Conservation (phyloP, 2,329 filamentous ascomycete genomes). For the Kalmusia sp. region DNA sequence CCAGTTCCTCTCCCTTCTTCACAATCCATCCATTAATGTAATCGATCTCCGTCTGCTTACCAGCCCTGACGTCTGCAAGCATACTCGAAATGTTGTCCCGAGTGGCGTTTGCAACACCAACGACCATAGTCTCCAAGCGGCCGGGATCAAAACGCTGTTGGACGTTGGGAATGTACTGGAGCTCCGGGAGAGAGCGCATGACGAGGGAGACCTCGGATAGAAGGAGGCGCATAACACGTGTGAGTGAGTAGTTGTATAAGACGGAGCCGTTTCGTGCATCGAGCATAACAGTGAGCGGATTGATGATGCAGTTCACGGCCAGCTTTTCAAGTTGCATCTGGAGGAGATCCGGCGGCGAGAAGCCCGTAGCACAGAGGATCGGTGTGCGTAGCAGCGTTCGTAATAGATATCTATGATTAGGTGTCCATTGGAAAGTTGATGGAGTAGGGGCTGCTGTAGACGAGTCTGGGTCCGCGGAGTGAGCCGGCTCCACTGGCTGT, state of each 20-base stretch:
- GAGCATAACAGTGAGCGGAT: slow-evolving; percentile 80
- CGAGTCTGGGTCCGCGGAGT: slow-evolving; percentile 21
- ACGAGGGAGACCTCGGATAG: slow-evolving; percentile 77
- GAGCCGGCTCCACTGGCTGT: slow-evolving; percentile 13
- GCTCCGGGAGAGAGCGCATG: slow-evolving; percentile 76
- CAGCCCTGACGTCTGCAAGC: slow-evolving; percentile 68
- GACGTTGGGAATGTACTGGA: slow-evolving; percentile 67
- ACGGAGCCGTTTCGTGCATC: slow-evolving; percentile 78
- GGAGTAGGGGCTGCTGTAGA: slow-evolving; percentile 21
- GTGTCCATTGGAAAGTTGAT: slow-evolving; percentile 42
- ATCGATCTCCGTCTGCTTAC: slow-evolving; percentile 74
- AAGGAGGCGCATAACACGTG: slow-evolving; percentile 72
- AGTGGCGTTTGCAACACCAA: slow-evolving; percentile 61
- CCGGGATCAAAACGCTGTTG: slow-evolving; percentile 65
- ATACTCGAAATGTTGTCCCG: slow-evolving; percentile 69
- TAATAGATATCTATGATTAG: slow-evolving; percentile 66
- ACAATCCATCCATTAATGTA: slow-evolving; percentile 91
- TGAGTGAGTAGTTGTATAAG: slow-evolving; percentile 69
- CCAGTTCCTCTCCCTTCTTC: slow-evolving; percentile 72
- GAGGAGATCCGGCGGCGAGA: slow-evolving; percentile 68
- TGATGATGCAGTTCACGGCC: slow-evolving; percentile 76
- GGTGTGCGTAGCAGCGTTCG: slow-evolving; percentile 68
- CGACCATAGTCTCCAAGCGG: slow-evolving; percentile 67
- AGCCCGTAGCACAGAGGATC: slow-evolving; percentile 65
- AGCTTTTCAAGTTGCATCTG: slow-evolving; percentile 80